Conservation (phyloP, 2,329 filamentous ascomycete genomes). For the Aspergillus pseudotamarii region DNA sequence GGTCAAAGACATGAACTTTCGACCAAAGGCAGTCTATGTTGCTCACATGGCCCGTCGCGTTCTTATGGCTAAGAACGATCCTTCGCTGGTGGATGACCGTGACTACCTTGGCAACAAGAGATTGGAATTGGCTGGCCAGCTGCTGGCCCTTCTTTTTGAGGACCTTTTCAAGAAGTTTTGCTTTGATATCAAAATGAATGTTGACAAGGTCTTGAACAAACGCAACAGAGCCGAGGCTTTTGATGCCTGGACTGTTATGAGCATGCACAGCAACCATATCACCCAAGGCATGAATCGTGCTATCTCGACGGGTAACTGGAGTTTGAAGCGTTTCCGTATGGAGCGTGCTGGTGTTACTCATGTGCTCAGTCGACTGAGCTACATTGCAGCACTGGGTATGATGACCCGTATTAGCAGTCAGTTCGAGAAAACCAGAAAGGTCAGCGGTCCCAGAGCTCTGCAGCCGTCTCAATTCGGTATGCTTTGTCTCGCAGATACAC, state of each 20-base stretch:
- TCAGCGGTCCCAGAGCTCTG: constrained; percentile 90
- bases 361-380: constrained; percentile 91
- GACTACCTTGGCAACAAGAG: constrained; percentile 99
- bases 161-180: constrained; percentile 97
- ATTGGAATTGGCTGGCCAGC: constrained; percentile 89
- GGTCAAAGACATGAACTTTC: constrained; percentile 87
- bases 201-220: constrained; percentile 95
- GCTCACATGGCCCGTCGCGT: constrained; percentile 97
- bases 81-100: constrained; percentile 87
- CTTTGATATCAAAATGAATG: constrained; percentile 83
- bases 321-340: constrained; percentile 97
- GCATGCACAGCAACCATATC: constrained; percentile 82
- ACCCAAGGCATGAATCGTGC: constrained; percentile 92
- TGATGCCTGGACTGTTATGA: constrained; percentile 82
- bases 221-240: constrained; percentile 86
- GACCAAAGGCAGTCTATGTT: constrained; percentile 95
- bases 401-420: constrained; percentile 99
- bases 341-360: constrained; percentile 96
- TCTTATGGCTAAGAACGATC: constrained; percentile 88
- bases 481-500: constrained; percentile 95
- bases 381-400: constrained; percentile 96
- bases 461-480: constrained; percentile 98
- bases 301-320: constrained; percentile 98
- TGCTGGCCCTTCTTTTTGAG: constrained; percentile 91
- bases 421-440: constrained; percentile 98